phyloP scores from a whole-genome alignment of 139 green algal genomes.

The Mesostigma viride region DNA sequence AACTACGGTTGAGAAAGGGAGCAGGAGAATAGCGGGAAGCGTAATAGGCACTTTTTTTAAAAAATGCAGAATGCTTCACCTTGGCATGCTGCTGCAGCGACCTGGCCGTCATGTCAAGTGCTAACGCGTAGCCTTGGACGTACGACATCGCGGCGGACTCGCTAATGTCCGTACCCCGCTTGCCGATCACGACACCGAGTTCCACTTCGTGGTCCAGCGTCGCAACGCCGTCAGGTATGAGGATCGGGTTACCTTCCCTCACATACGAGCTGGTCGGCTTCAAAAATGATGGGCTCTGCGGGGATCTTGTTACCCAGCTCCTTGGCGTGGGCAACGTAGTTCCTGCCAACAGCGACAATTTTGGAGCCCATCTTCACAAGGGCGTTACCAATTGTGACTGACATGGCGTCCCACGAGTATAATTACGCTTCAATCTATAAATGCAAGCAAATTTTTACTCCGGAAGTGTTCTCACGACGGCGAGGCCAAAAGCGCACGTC shows the following conservation, averaged over 20 bases:
- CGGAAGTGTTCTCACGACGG: no score
- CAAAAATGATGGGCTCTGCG: background rate
- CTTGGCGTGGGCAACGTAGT: conserved; percentile 10
- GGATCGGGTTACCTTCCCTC: background rate
- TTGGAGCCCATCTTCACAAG: conserved; percentile 4
- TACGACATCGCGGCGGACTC: background rate
- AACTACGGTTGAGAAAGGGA: background rate
- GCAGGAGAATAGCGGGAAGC: background rate
- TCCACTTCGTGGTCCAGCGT: conserved; percentile 9
- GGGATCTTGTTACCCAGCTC: conserved; percentile 10
- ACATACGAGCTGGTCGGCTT: conserved; percentile 11
- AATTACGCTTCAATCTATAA: no score
- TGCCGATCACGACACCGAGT: conserved; percentile 12
- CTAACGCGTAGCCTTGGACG: background rate
- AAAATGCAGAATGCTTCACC: no score
- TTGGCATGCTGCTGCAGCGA: background rate
- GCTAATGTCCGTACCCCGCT: background rate
- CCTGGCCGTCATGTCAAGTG: conserved; percentile 9
- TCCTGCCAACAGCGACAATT: conserved; percentile 8
- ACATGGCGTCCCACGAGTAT: no score
- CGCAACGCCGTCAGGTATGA: background rate
- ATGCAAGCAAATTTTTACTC: no score
- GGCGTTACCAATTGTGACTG: background rate
- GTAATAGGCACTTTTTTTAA: background rate
- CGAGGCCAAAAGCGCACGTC: no score